Conservation (phyloP, 2,329 filamentous ascomycete genomes). For the Penicillium palitans region DNA sequence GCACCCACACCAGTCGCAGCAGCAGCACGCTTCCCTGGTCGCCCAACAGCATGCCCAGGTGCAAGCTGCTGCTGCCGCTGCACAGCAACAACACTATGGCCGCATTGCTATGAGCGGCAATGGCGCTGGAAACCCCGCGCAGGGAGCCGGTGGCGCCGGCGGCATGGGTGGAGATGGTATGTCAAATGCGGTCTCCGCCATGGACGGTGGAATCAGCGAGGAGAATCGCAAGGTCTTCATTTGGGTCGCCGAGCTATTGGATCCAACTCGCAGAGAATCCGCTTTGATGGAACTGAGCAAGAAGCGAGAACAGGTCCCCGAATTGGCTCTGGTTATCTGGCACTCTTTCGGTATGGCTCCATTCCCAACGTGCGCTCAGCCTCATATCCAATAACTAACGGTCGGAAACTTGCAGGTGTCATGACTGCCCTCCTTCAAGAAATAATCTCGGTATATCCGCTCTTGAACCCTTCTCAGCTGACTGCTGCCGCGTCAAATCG, state of each 20-base stretch:
- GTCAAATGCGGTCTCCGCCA: slow-evolving; percentile 38
- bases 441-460: slow-evolving; percentile 97
- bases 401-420: slow-evolving; percentile 63
- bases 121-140: slow-evolving; percentile 40
- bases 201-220: slow-evolving; percentile 73
- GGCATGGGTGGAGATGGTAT: slow-evolving; percentile 50
- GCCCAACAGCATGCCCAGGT: slow-evolving; percentile 57
- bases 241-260: slow-evolving; percentile 89
- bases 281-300: slow-evolving; percentile 95
- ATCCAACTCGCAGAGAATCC: slow-evolving; percentile 81
- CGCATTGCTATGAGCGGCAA: slow-evolving; percentile 69
- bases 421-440: slow-evolving; percentile 98
- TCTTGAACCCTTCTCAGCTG: slow-evolving; percentile 93
- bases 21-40: slow-evolving; percentile 48
- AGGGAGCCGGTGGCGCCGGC: slow-evolving; percentile 42
- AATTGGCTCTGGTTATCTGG: slow-evolving; percentile 94
- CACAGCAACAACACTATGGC: slow-evolving; percentile 63
- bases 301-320: slow-evolving; percentile 96
- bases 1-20: slow-evolving; percentile 41
- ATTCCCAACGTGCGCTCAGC: slow-evolving; percentile 16
- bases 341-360: slow-evolving; percentile 83
- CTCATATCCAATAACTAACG: slow-evolving; percentile 21
- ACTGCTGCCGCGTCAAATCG: slow-evolving; percentile 96
- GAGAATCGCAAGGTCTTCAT: slow-evolving; percentile 90
- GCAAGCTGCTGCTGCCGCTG: slow-evolving; percentile 47